A percentile compares a stretch with the other conserved stretches of the same genome.
phyloP scores from a whole-genome alignment of 2,329 filamentous ascomycete genomes.

The Talaromyces piceae region DNA sequence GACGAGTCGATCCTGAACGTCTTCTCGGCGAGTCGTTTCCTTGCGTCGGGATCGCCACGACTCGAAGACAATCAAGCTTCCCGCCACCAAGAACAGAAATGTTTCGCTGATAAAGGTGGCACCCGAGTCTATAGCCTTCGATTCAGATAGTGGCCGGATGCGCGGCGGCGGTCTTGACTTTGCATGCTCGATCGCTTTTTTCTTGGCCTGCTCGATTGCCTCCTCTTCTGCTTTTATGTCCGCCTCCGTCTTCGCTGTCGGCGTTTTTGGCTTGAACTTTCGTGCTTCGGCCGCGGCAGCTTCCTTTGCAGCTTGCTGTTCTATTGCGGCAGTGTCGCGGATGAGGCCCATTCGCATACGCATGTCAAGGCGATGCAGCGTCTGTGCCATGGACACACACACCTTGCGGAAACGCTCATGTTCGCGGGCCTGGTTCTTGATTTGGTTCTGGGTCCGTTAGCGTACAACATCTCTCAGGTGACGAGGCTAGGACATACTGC shows the following conservation, averaged over 20 bases:
- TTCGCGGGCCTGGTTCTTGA: conserved; percentile 61
- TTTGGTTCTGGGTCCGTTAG: conserved; percentile 50
- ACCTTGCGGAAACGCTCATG: conserved; percentile 58
- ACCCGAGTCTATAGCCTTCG: conserved; percentile 61
- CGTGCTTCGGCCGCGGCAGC: conserved; percentile 50
- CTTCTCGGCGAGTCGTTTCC: conserved; percentile 51
- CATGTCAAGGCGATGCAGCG: conserved; percentile 60
- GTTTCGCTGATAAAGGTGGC: conserved; percentile 62
- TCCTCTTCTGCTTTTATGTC: conserved; percentile 50
- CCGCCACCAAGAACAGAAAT: conserved; percentile 59
- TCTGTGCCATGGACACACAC: conserved; percentile 57
- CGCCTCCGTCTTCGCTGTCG: conserved; percentile 56
- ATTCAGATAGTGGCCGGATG: conserved; percentile 58
- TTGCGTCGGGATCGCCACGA: conserved; percentile 55
- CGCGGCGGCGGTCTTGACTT: conserved; percentile 43
- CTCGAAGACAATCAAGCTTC: conserved; percentile 56
- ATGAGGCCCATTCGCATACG: conserved; percentile 58
- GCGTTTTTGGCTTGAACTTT: conserved; percentile 44
- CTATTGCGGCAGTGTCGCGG: conserved; percentile 50
- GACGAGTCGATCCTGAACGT: conserved; percentile 52
- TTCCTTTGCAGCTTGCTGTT: conserved; percentile 40
- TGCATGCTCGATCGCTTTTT: conserved; percentile 38
- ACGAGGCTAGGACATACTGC: conserved; percentile 42
- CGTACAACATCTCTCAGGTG: neutral
- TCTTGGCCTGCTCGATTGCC: conserved; percentile 23